phyloP scores from a whole-genome alignment of 1,284 basidiomycete genomes.

The Ustilago curta region DNA sequence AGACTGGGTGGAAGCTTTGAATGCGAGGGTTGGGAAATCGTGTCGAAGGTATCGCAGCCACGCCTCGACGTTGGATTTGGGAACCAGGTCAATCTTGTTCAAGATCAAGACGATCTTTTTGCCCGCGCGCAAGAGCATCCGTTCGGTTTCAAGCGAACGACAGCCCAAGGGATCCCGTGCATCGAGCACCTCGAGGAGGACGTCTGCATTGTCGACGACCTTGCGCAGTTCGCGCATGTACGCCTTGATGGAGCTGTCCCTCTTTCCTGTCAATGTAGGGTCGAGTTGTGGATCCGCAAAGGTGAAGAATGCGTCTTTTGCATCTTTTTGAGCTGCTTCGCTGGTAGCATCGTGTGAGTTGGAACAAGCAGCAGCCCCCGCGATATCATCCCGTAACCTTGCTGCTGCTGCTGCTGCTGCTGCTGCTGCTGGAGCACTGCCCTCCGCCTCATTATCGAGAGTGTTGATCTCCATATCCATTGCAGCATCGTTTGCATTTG shows the following conservation, averaged over 20 bases:
- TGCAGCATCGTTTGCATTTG: neutral
- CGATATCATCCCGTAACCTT: slow-evolving; percentile 27
- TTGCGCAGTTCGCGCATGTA: slow-evolving; percentile 77
- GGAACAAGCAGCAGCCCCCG: slow-evolving; percentile 23
- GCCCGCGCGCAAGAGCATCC: slow-evolving; percentile 53
- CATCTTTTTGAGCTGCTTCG: neutral
- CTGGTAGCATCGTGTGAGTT: slow-evolving; percentile 13
- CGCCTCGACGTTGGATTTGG: slow-evolving; percentile 84
- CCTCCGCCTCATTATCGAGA: slow-evolving; percentile 11
- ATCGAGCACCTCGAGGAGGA: slow-evolving; percentile 74
- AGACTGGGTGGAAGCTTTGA: slow-evolving; percentile 84
- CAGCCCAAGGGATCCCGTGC: slow-evolving; percentile 71
- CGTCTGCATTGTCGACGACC: slow-evolving; percentile 92
- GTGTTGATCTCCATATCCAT: slow-evolving; percentile 12
- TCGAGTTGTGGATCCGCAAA: slow-evolving; percentile 19
- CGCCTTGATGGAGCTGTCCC: slow-evolving; percentile 68
- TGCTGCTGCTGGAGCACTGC: slow-evolving; percentile 13
- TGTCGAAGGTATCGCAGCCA: slow-evolving; percentile 93
- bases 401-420: slow-evolving; percentile 19
- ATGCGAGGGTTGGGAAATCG: slow-evolving; percentile 91
- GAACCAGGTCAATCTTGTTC: slow-evolving; percentile 76
- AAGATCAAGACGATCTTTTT: slow-evolving; percentile 63
- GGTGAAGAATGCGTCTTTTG: slow-evolving; percentile 1
- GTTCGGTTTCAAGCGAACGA: slow-evolving; percentile 71
- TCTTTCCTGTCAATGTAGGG: slow-evolving; percentile 42